A percentile compares a stretch with the other conserved stretches of the same genome.
These are phyloP conservation scores for Cutaneotrichosporon cutaneum DNA, from an alignment of 1,284 basidiomycete species.

Conservation along the genomic window DNA sequence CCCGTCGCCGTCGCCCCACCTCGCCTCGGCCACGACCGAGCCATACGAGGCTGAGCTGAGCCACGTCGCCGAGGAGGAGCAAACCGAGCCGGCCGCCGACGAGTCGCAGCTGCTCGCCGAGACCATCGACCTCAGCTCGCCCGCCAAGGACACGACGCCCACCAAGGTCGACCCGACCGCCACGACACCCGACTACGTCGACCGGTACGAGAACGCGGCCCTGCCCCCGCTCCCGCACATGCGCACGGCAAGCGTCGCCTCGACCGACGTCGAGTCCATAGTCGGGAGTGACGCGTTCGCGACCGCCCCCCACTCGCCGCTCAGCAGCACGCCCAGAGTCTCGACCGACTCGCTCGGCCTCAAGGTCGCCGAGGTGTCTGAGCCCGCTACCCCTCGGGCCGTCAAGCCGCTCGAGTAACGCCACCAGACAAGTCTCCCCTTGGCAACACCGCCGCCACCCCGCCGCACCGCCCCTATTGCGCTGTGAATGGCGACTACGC, in stretches of 20 bases:
- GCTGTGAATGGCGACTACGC: neutral
- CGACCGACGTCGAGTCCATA: neutral
- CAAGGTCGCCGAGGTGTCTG: neutral
- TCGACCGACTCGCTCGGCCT: neutral
- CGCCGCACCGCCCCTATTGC: neutral
- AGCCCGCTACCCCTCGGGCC: neutral
- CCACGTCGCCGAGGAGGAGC: constrained; percentile 8
- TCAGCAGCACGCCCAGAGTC: neutral
- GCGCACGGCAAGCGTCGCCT: neutral
- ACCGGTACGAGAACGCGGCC: constrained; percentile 16
- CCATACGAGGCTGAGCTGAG: constrained; percentile 6
- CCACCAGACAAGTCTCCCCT: neutral
- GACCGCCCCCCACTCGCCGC: constrained; percentile 3
- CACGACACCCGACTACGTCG: constrained; percentile 10
- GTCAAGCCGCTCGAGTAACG: neutral
- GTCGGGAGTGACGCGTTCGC: neutral
- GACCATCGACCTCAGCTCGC: neutral
- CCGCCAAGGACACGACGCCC: neutral
- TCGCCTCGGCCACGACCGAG: neutral
- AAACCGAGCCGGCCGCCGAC: neutral
- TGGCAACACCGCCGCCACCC: too few species aligned
- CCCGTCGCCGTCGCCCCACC: constrained; percentile 13
- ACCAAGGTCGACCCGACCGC: neutral
- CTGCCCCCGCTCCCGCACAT: constrained; percentile 14
- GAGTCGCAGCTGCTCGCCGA: constrained; percentile 7